Base-by-base conservation (phyloP, 2,329 filamentous ascomycete species). In the Aureobasidium leucospermi region DNA sequence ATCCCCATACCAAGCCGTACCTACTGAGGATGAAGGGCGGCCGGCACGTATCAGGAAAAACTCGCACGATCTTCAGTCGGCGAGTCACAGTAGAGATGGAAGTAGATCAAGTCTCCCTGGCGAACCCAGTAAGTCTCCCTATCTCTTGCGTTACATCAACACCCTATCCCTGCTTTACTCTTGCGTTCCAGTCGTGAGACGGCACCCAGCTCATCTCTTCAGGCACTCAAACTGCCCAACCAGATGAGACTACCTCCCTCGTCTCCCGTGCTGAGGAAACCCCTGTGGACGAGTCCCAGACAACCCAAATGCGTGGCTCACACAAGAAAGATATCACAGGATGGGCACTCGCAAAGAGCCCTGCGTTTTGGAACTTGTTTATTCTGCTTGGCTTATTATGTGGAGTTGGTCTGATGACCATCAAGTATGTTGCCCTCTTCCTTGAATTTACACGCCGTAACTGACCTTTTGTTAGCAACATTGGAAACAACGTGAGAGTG, bases 321-420 rank as follows among this genome's bases (percentile, higher is more conserved):
- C 87, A 87, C 75, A 85, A 86, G 80, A 75, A 89, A 90, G 94
- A 97, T 85, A 88, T 97, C 69, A 89, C 93, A 70, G 94, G 94
- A 64, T 78, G 90, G 69, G 81, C 82, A 15, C 80, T 99, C 69
- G 75, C 96, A 34, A 78, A 78, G 57, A 85, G 82, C 62, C 68
- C 85, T 49, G 88, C 95, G 65, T 99, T 97, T 73, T 97, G 92
- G 91, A 88, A 95, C 68, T 76, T 96, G 31, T 97, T 95, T 73
- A 74, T 82, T 60, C 85, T 96, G 65, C 89, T 99, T 82, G 91
- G 87, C 41, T 82, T 96, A n/a, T 78, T 97, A 63, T 90, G 91
- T 41, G 94, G 94, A 56, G 88, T 96, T 67, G 94, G 94, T 10
- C 77, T 99, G 65, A 99, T 99, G 94, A 97, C 93, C 0, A 99